These are phyloP conservation scores for Galeopsis tetrahit DNA, from an alignment of 257 asterid species.

Conservation along the genomic window DNA sequence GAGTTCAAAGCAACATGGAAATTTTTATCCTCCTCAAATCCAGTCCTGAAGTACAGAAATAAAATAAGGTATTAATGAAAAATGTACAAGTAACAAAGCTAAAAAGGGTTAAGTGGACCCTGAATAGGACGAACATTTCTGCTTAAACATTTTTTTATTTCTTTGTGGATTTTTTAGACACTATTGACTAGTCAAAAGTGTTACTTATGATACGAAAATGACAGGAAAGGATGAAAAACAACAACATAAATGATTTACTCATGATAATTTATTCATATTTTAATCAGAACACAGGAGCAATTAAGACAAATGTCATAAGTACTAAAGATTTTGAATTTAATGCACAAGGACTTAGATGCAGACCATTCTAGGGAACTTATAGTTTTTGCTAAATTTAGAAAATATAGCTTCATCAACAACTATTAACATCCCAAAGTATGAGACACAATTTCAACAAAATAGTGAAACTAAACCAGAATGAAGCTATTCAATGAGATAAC, in stretches of 20 bases:
- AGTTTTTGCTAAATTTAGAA: constrained; percentile 6
- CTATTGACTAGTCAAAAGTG: constrained; percentile 7
- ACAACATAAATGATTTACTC: not conserved
- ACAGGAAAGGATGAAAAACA: not conserved
- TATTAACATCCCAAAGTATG: constrained; percentile 9
- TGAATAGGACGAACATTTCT: not conserved
- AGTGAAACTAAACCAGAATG: constrained; percentile 27
- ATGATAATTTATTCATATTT: not conserved
- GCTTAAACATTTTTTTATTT: not conserved
- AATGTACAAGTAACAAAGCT: not conserved
- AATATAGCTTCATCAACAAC: constrained; percentile 26
- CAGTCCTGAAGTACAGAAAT: constrained; percentile 68
- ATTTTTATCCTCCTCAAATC: constrained; percentile 98
- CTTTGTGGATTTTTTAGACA: constrained; percentile 1
- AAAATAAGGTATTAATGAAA: constrained; percentile 36
- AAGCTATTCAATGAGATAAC: constrained; percentile 17
- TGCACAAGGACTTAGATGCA: constrained; percentile 6
- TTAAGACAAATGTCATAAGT: constrained; percentile 10
- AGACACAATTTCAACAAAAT: not conserved
- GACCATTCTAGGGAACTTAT: constrained; percentile 8
- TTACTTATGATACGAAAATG: constrained; percentile 4
- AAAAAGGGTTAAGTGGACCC: not conserved
- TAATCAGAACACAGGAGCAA: constrained; percentile 9
- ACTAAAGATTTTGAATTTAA: constrained; percentile 1
- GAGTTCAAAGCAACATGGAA: constrained; percentile 87